A percentile compares a stretch with the other conserved stretches of the same genome.
phyloP scores from a whole-genome alignment of 352 stramenopile species.

The Phytophthora boehmeriae region DNA sequence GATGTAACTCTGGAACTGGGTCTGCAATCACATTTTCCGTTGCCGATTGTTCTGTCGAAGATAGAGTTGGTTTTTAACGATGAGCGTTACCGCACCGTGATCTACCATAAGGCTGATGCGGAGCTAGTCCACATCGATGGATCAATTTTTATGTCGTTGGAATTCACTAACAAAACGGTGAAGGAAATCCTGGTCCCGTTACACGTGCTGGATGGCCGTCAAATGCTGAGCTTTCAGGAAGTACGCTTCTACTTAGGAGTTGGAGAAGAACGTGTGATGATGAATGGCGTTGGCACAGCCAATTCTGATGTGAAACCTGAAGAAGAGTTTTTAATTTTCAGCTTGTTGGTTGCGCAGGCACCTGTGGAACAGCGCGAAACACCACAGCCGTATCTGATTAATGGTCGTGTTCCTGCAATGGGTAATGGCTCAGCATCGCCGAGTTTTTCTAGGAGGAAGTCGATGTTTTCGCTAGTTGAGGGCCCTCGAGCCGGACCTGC shows the following conservation, averaged over 20 bases:
- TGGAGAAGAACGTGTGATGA: slow-evolving; percentile 12
- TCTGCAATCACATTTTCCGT: slow-evolving; percentile 65
- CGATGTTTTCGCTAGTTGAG: slow-evolving; percentile 68
- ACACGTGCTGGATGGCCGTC: slow-evolving; percentile 56
- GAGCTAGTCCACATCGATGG: slow-evolving; percentile 28
- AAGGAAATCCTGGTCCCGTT: slow-evolving; percentile 55
- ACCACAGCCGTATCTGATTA: slow-evolving; percentile 50
- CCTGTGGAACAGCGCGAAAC: slow-evolving; percentile 39
- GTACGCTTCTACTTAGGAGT: slow-evolving; percentile 59
- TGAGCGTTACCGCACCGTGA: slow-evolving; percentile 68
- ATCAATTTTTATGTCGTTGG: slow-evolving; percentile 51
- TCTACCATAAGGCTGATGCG: slow-evolving; percentile 50
- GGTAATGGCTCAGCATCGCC: slow-evolving; percentile 81
- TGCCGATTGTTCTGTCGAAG: slow-evolving; percentile 56
- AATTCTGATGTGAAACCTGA: slow-evolving; percentile 7
- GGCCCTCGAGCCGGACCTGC: slow-evolving; percentile 27
- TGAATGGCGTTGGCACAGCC: slow-evolving; percentile 16
- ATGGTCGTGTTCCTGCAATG: slow-evolving; percentile 83
- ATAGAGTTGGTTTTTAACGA: slow-evolving; percentile 80
- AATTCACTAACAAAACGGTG: slow-evolving; percentile 46
- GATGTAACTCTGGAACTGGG: slow-evolving; percentile 55
- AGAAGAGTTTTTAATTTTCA: slow-evolving; percentile 65
- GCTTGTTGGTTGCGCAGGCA: slow-evolving; percentile 52
- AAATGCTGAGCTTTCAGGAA: slow-evolving; percentile 67
- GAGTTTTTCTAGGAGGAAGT: slow-evolving; percentile 80